A percentile compares a stretch with the other conserved stretches of the same genome.
These are phyloP conservation scores for Colletotrichum sp. DNA, from an alignment of 2,329 filamentous ascomycete genomes.

Conservation along the genomic window DNA sequence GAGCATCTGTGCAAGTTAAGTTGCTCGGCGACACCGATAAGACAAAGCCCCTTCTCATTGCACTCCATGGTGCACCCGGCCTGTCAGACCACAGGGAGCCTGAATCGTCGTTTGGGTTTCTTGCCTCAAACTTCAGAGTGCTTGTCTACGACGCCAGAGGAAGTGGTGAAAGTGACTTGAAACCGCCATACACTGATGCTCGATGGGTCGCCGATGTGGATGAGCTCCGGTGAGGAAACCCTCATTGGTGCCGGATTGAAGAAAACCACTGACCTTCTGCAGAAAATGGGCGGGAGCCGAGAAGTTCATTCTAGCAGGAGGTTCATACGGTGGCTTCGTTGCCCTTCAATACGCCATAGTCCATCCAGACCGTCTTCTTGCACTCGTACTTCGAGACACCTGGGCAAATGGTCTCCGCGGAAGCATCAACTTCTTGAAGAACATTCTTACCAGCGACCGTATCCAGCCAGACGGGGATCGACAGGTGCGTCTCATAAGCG, in stretches of 20 bases:
- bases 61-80: slow-evolving; percentile 27
- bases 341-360: slow-evolving; percentile 26
- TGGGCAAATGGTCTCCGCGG: slow-evolving; percentile 24
- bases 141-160: slow-evolving; percentile 28
- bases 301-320: slow-evolving; percentile 25
- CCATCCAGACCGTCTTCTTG: slow-evolving; percentile 22
- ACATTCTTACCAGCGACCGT: slow-evolving; percentile 12
- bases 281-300: slow-evolving; percentile 25
- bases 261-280: neutral
- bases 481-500: slow-evolving; percentile 25
- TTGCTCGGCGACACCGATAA: slow-evolving; percentile 20
- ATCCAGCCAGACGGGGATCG: slow-evolving; percentile 21
- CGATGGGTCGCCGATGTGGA: slow-evolving; percentile 29
- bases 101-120: slow-evolving; percentile 22
- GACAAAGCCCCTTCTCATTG: slow-evolving; percentile 25
- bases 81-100: slow-evolving; percentile 26
- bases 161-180: slow-evolving; percentile 27
- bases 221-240: slow-evolving; percentile 24
- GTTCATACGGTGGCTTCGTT: slow-evolving; percentile 28
- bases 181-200: slow-evolving; percentile 26
- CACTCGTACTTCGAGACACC: slow-evolving; percentile 25
- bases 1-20: slow-evolving; percentile 21
- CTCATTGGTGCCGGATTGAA: neutral
- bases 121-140: slow-evolving; percentile 23
- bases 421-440: slow-evolving; percentile 15